These are phyloP conservation scores for Aspergillus biplanus DNA, from an alignment of 495 filamentous ascomycete genomes.

Conservation along the genomic window DNA sequence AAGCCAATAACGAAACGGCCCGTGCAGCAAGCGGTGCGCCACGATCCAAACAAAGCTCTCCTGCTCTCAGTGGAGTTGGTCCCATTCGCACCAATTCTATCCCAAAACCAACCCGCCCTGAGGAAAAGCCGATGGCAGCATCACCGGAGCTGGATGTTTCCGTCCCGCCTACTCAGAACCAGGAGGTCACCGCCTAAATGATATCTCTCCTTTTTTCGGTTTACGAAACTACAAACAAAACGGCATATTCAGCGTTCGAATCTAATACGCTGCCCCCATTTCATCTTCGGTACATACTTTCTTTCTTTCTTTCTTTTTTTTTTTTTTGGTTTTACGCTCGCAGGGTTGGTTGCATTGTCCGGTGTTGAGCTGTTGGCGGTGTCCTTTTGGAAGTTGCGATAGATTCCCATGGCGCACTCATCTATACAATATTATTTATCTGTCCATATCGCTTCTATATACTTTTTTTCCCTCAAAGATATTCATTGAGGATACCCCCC, in stretches of 20 bases:
- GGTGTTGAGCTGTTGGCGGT: slow-evolving; percentile 18
- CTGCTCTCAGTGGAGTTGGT: slow-evolving; percentile 32
- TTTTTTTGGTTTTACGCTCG: neutral
- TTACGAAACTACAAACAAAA: slow-evolving; percentile 3
- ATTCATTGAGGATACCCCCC: neutral
- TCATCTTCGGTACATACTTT: neutral
- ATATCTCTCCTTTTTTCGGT: neutral
- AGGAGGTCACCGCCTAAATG: slow-evolving; percentile 31
- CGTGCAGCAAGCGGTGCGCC: slow-evolving; percentile 44
- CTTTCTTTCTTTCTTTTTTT: slow-evolving; percentile 8
- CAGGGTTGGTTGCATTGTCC: slow-evolving; percentile 24
- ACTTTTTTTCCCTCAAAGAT: neutral
- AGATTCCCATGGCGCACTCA: slow-evolving; percentile 24
- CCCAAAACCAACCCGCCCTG: slow-evolving; percentile 31
- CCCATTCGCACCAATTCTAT: slow-evolving; percentile 47
- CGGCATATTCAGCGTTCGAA: slow-evolving; percentile 5
- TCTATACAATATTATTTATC: slow-evolving; percentile 8
- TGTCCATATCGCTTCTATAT: neutral
- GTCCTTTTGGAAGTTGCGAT: slow-evolving; percentile 10
- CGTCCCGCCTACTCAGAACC: slow-evolving; percentile 30
- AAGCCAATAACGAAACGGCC: slow-evolving; percentile 51
- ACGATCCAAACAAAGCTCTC: slow-evolving; percentile 35
- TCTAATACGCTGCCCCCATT: neutral
- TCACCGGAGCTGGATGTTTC: slow-evolving; percentile 26
- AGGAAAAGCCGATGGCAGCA: slow-evolving; percentile 25